These are phyloP conservation scores for Marasmius oreades DNA, from an alignment of 1,284 basidiomycete genomes.

Conservation along the genomic window DNA sequence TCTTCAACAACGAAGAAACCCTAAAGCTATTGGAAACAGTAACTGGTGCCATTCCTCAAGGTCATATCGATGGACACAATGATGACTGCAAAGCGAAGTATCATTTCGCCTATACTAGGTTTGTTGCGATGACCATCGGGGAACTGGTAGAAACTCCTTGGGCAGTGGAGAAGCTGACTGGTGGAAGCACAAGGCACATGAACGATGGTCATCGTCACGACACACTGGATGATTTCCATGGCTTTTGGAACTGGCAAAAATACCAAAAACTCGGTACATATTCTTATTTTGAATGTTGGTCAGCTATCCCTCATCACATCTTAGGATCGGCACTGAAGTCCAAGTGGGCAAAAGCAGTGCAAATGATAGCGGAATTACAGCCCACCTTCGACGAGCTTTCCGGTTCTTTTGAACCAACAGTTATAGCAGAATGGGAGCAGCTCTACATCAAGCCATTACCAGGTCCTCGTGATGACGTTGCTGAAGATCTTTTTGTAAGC, in stretches of 20 bases:
- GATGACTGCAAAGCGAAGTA: not conserved
- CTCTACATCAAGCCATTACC: not conserved
- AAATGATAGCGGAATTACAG: not conserved
- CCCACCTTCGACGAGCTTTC: not conserved
- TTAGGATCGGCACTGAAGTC: not conserved
- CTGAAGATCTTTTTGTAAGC: not conserved
- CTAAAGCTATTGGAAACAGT: not conserved
- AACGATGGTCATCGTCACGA: conserved; percentile 11
- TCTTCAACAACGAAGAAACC: not conserved
- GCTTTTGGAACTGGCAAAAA: conserved; percentile 8
- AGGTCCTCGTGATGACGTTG: not conserved
- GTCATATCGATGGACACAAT: conserved; percentile 5
- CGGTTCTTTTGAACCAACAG: not conserved
- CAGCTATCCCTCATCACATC: too few species aligned
- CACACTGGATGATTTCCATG: conserved; percentile 6
- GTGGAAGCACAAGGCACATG: conserved; percentile 8
- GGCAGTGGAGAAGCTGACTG: conserved; percentile 4
- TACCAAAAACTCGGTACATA: not conserved
- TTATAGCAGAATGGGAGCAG: not conserved
- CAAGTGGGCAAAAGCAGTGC: not conserved
- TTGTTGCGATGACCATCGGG: not conserved
- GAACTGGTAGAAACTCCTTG: conserved; percentile 4
- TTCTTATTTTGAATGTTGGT: not conserved
- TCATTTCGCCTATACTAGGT: not conserved
- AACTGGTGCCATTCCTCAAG: not conserved